Percentiles rank a stretch among this genome's conserved stretches.
phyloP scores from a whole-genome alignment of 2,329 filamentous ascomycete genomes.

The Ilyonectria sp. region DNA sequence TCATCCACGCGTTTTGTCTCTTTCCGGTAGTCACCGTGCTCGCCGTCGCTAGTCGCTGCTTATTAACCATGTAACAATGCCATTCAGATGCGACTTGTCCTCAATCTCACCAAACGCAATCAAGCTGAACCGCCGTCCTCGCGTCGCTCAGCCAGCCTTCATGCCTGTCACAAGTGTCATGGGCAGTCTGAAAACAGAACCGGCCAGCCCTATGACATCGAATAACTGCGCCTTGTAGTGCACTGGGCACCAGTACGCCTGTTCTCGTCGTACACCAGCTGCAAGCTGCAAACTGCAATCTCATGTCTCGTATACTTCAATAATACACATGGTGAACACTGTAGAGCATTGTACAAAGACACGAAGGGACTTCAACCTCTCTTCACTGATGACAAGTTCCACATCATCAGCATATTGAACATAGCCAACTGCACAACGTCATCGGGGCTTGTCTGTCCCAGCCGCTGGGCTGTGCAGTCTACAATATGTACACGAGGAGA shows the following conservation, averaged over 20 bases:
- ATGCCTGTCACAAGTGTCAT: not conserved
- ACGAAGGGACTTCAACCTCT: not conserved
- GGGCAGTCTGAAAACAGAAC: not conserved
- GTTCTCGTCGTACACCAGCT: not conserved
- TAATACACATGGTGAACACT: not conserved
- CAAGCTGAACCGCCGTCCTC: not conserved
- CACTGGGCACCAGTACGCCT: not conserved
- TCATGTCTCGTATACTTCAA: not conserved
- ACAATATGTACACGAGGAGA: not conserved
- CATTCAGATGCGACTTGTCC: not conserved
- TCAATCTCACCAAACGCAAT: not conserved
- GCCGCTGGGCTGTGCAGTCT: not conserved
- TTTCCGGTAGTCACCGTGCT: conserved; percentile 10
- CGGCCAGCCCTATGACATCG: not conserved
- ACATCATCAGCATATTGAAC: not conserved
- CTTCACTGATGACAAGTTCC: not conserved
- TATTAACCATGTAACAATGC: not conserved
- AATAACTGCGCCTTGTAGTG: not conserved
- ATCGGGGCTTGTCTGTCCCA: not conserved
- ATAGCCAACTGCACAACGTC: not conserved
- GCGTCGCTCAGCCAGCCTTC: not conserved
- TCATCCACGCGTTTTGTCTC: conserved; percentile 3
- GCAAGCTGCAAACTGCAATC: not conserved
- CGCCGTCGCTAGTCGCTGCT: conserved; percentile 2
- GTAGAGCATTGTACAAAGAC: not conserved